Conservation (phyloP, 2,329 filamentous ascomycete species). For the Tolypocladium endophyticum region DNA sequence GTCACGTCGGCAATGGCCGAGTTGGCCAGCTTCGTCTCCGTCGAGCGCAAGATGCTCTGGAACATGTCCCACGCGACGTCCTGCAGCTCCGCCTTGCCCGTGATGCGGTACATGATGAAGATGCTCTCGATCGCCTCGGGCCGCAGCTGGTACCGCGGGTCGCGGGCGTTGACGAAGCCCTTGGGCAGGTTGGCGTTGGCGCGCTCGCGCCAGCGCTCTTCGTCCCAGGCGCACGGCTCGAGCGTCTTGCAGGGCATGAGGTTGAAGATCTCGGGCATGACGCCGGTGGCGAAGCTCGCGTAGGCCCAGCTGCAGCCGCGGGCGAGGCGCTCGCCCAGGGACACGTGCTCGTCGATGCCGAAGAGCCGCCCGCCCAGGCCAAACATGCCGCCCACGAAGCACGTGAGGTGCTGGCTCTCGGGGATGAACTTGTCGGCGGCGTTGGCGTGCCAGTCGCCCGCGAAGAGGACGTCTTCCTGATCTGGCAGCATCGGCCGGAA, state of each 20-base stretch:
- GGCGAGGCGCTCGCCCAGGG: slow-evolving; percentile 36
- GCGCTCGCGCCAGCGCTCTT: slow-evolving; percentile 14
- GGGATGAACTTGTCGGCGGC: slow-evolving; percentile 13
- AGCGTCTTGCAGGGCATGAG: slow-evolving; percentile 32
- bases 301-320: slow-evolving; percentile 50
- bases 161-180: slow-evolving; percentile 51
- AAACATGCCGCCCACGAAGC: slow-evolving; percentile 61
- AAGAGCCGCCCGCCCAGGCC: slow-evolving; percentile 54
- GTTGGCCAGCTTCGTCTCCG: slow-evolving; percentile 35
- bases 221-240: slow-evolving; percentile 20
- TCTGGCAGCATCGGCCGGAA: slow-evolving; percentile 59
- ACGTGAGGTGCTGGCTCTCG: slow-evolving; percentile 30
- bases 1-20: slow-evolving; percentile 36
- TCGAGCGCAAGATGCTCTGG: slow-evolving; percentile 31
- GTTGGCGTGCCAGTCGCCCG: slow-evolving; percentile 17
- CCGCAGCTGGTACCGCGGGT: slow-evolving; percentile 37
- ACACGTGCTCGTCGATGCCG: slow-evolving; percentile 33
- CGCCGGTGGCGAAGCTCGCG: slow-evolving; percentile 37
- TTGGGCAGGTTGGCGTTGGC: slow-evolving; percentile 23
- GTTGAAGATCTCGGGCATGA: slow-evolving; percentile 48
- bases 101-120: slow-evolving; percentile 61
- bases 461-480: slow-evolving; percentile 47
- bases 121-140: slow-evolving; percentile 71
- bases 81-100: slow-evolving; percentile 33
- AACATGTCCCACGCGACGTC: slow-evolving; percentile 45